These are phyloP conservation scores for Stagonosporopsis cucurbitacearum DNA, from an alignment of 2,329 filamentous ascomycete genomes.

Conservation along the genomic window DNA sequence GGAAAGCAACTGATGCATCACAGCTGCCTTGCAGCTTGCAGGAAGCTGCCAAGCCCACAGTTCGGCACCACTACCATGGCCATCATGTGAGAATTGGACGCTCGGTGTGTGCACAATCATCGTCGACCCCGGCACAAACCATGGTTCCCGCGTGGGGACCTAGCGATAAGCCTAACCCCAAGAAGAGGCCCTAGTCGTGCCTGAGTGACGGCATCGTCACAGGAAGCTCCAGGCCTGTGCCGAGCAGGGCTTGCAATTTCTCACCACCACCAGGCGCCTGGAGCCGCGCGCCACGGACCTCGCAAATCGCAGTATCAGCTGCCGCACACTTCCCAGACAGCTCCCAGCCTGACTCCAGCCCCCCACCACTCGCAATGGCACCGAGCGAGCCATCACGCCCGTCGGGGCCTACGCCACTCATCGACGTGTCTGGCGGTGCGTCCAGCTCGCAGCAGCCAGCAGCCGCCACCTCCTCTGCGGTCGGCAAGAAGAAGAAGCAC, in stretches of 20 bases:
- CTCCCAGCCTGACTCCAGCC: not conserved
- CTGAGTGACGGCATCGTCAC: conserved; percentile 6
- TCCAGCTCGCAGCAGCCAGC: not conserved
- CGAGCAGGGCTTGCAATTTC: conserved; percentile 1
- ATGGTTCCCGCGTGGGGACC: conserved; percentile 14
- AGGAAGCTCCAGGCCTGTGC: conserved; percentile 10
- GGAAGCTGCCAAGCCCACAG: rapidly evolving
- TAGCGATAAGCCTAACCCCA: conserved; percentile 9
- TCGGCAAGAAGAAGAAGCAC: conserved; percentile 72
- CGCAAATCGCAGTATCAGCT: not conserved
- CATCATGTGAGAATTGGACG: not conserved
- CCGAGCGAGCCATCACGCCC: conserved; percentile 10
- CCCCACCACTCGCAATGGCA: conserved; percentile 9
- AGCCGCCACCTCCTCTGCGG: conserved; percentile 19
- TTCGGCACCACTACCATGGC: not conserved
- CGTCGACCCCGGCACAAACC: not conserved
- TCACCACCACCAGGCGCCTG: not conserved
- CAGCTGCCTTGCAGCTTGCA: no score
- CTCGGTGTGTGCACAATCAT: not conserved
- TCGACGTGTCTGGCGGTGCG: conserved; percentile 10
- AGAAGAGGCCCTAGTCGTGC: not conserved
- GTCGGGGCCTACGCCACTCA: conserved; percentile 13
- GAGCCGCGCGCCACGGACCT: not conserved
- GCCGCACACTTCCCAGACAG: not conserved
- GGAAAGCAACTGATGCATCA: not conserved